phyloP scores from a whole-genome alignment of 2,329 filamentous ascomycete species.

The Tympanopsis confertula region DNA sequence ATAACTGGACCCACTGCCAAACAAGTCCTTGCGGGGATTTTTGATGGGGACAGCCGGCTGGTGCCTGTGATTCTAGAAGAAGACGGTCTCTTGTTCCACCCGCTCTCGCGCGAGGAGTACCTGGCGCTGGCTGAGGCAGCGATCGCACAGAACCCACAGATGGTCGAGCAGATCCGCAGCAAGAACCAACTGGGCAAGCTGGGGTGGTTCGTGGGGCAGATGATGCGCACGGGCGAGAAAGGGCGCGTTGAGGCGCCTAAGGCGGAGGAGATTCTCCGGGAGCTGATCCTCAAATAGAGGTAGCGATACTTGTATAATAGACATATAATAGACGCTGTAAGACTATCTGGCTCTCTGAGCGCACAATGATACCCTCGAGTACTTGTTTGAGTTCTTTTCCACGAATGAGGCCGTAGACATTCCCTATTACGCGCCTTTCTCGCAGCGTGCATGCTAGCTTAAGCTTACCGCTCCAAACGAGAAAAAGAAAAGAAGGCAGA shows the following conservation, averaged over 20 bases:
- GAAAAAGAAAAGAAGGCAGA: too few species aligned
- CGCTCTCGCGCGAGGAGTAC: slow-evolving; percentile 44
- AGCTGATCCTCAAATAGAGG: slow-evolving; percentile 21
- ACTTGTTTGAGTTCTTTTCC: too few species aligned
- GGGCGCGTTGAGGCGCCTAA: slow-evolving; percentile 49
- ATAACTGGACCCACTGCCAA: slow-evolving; percentile 48
- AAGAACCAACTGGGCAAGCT: slow-evolving; percentile 53
- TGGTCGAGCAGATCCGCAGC: slow-evolving; percentile 42
- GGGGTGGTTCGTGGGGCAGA: slow-evolving; percentile 58
- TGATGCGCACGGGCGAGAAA: slow-evolving; percentile 48
- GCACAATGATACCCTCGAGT: too few species aligned
- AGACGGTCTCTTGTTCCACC: slow-evolving; percentile 39
- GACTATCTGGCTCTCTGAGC: too few species aligned
- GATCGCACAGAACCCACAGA: slow-evolving; percentile 34
- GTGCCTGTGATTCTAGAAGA: slow-evolving; percentile 25
- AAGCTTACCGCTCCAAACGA: too few species aligned
- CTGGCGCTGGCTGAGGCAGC: slow-evolving; percentile 36
- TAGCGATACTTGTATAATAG: background rate
- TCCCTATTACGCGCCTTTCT: too few species aligned
- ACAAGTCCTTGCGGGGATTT: slow-evolving; percentile 40
- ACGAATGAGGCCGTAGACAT: too few species aligned
- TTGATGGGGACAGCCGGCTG: slow-evolving; percentile 20
- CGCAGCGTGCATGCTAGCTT: too few species aligned
- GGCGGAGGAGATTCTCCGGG: slow-evolving; percentile 39
- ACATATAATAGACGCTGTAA: too few species aligned